Conservation (phyloP, 164 flowering plant genomes). For the Buxus sempervirens region DNA sequence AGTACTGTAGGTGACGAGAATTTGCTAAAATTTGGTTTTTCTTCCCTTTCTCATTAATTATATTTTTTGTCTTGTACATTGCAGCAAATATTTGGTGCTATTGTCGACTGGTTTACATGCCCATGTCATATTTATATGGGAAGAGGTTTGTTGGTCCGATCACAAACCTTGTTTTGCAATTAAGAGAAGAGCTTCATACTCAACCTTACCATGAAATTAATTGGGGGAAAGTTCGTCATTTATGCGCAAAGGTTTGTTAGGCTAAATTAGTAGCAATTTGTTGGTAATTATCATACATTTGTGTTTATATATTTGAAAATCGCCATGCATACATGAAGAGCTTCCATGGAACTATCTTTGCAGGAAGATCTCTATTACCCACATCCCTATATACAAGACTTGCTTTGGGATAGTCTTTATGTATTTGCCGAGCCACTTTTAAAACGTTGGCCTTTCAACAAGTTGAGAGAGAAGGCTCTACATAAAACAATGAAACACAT, state of each 20-base stretch:
- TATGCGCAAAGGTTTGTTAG: constrained; percentile 24
- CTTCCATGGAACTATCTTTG: neutral
- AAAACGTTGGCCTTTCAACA: constrained; percentile 34
- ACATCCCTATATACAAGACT: constrained; percentile 34
- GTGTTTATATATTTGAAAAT: too few relatives aligned
- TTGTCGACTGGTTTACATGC: constrained; percentile 47
- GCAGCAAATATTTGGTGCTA: constrained; percentile 50
- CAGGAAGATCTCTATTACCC: constrained; percentile 46
- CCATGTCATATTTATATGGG: too few relatives aligned
- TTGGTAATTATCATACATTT: too few relatives aligned
- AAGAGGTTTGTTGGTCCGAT: constrained; percentile 28
- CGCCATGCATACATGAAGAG: neutral
- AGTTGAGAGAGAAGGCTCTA: constrained; percentile 29
- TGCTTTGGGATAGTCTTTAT: constrained; percentile 34
- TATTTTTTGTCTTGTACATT: neutral
- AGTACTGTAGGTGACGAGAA: too few relatives aligned
- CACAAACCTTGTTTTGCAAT: constrained; percentile 24
- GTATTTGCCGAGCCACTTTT: constrained; percentile 30
- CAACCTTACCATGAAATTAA: constrained; percentile 19
- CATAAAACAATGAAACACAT: constrained; percentile 32
- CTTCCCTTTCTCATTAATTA: neutral
- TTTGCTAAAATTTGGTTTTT: neutral
- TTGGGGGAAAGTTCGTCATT: constrained; percentile 21
- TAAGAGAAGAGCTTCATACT: constrained; percentile 36
- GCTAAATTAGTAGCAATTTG: too few relatives aligned